Evolutionary conservation across 2,329 filamentous ascomycete genomes (phyloP).

Genomic region (Neofusicoccum laricinum): DNA sequence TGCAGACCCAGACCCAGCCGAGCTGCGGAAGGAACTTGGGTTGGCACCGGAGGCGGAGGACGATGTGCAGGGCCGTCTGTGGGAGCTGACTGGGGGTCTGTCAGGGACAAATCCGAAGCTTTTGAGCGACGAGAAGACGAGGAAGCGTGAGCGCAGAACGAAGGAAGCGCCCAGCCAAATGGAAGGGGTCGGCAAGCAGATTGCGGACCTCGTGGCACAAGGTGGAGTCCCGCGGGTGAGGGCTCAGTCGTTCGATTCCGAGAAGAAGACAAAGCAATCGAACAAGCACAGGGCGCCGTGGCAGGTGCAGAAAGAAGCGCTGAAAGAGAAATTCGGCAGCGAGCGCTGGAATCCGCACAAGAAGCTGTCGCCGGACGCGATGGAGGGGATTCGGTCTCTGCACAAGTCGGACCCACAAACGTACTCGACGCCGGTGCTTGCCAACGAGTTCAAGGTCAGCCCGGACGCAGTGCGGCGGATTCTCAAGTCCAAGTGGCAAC

Average conservation of each 20-base stretch:
- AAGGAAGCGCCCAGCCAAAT: no score
- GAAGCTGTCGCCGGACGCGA: conserved; percentile 83
- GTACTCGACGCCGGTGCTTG: conserved; percentile 72
- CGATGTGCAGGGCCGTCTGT: neutral
- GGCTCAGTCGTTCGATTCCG: neutral
- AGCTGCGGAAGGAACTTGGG: neutral
- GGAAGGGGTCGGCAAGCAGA: no score
- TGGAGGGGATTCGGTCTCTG: conserved; percentile 84
- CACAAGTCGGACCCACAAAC: conserved; percentile 72
- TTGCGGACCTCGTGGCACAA: no score
- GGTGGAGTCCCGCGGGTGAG: no score
- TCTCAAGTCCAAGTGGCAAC: conserved; percentile 73
- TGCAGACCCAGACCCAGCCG: neutral
- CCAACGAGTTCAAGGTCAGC: conserved; percentile 79
- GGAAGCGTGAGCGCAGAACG: neutral
- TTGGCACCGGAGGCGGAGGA: neutral
- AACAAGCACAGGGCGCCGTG: conserved; percentile 52
- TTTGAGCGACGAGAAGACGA: neutral
- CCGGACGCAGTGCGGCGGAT: conserved; percentile 85
- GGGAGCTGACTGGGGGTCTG: neutral
- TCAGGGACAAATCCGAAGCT: neutral
- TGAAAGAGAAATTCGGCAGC: conserved; percentile 75
- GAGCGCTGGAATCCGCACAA: conserved; percentile 78
- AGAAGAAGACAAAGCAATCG: neutral
- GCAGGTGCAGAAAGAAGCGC: conserved; percentile 71